Conservation (phyloP, 2,329 filamentous ascomycete species). For the Verticillium albo-atrum region DNA sequence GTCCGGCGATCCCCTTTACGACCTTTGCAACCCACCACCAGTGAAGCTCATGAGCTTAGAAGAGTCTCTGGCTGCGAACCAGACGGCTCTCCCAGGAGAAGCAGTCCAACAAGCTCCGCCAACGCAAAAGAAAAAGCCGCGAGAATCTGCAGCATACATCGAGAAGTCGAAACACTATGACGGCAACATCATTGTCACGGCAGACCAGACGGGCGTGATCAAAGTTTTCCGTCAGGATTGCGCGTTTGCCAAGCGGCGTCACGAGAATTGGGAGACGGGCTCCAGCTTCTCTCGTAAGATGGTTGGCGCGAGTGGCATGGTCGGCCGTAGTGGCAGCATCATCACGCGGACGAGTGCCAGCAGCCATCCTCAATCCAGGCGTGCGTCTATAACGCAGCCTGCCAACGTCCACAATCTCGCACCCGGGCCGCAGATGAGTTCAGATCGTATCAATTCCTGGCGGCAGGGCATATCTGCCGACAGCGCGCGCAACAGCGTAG, state of each 20-base stretch:
- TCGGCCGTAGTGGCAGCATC: conserved; percentile 53
- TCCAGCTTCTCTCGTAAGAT: conserved; percentile 72
- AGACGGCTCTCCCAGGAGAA: conserved; percentile 31
- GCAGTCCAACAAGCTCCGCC: conserved; percentile 24
- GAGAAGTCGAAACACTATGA: conserved; percentile 70
- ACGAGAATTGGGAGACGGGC: conserved; percentile 72
- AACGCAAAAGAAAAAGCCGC: conserved; percentile 36
- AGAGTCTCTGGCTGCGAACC: conserved; percentile 45
- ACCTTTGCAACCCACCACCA: conserved; percentile 91
- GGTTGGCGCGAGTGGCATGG: conserved; percentile 52
- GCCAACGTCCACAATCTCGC: conserved; percentile 11
- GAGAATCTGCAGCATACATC: conserved; percentile 70
- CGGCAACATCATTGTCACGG: conserved; percentile 89
- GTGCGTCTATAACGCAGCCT: conserved; percentile 46
- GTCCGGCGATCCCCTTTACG: conserved; percentile 90
- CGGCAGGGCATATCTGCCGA: conserved; percentile 57
- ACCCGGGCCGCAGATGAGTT: conserved; percentile 26
- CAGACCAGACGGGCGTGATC: conserved; percentile 82
- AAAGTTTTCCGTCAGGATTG: conserved; percentile 97
- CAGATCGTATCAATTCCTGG: conserved; percentile 86
- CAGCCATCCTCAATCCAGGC: conserved; percentile 43
- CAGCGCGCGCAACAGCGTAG: conserved; percentile 31
- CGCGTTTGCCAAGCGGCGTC: conserved; percentile 71
- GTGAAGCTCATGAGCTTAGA: conserved; percentile 74
- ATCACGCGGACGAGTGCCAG: conserved; percentile 47